Conservation (phyloP, 768 basidiomycete species). For the Coprinopsis strossmayeri region DNA sequence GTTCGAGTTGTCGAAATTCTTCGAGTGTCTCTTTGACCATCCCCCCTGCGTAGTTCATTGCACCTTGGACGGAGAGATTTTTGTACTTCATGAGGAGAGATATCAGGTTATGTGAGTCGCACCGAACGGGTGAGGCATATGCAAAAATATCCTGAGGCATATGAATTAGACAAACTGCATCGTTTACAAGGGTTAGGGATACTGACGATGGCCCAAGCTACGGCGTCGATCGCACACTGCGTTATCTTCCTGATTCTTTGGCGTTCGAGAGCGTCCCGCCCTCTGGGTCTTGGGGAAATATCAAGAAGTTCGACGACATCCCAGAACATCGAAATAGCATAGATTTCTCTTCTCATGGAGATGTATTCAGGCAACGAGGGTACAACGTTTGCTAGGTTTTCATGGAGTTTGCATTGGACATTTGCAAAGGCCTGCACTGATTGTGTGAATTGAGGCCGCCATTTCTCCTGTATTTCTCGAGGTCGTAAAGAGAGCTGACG, state of each 20-base stretch:
- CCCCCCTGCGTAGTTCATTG: conserved; percentile 11
- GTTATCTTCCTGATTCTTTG: conserved; percentile 27
- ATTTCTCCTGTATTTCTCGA: conserved; percentile 25
- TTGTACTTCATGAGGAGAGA: conserved; percentile 7
- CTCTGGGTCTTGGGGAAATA: conserved; percentile 32
- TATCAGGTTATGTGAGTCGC: conserved; percentile 7
- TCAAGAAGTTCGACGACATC: conserved; percentile 48
- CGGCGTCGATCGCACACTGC: conserved; percentile 39
- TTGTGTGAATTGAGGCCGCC: conserved; percentile 35
- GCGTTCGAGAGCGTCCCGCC: conserved; percentile 13
- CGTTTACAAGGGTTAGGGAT: background rate
- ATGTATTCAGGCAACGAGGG: conserved; percentile 43
- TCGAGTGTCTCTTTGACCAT: conserved; percentile 8
- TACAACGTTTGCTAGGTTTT: conserved; percentile 19
- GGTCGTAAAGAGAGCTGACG: conserved; percentile 26
- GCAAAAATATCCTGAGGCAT: conserved; percentile 7
- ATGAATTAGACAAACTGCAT: background rate
- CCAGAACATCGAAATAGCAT: conserved; percentile 43
- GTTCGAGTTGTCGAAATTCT: conserved; percentile 5
- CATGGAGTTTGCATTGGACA: conserved; percentile 25
- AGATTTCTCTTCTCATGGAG: conserved; percentile 37
- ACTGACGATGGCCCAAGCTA: conserved; percentile 26
- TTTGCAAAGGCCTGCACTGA: conserved; percentile 28
- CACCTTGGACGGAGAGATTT: conserved; percentile 8
- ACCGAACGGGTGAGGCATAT: background rate